Evolutionary conservation across 495 filamentous ascomycete genomes (phyloP), one percentile per base, ranked within the genome.

Genomic region (Cercophora newfieldiana): DNA sequence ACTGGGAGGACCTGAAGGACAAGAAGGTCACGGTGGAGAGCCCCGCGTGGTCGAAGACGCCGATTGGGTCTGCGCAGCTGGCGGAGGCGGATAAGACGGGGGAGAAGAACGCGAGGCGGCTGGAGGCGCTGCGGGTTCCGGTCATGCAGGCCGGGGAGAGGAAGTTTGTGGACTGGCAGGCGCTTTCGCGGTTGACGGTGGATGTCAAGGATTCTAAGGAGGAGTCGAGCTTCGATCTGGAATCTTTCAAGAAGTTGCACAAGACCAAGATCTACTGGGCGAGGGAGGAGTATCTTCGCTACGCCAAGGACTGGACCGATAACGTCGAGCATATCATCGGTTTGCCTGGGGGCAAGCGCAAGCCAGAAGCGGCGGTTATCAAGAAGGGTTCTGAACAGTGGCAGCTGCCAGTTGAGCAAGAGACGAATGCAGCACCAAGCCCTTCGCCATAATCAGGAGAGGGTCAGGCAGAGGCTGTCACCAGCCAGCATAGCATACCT

Each of bases 281-380:
- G 7, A 82, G 94, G 77, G 67, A 87, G 29, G 72, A 84, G 59
- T 88, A 94, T 78, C 82, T 83, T 26, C 82, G 86, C 59, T 89
- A 80, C 76, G 93, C 91, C 22, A 70, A 80, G 69, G 67, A 74
- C 7, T 97, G 93, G 93, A 81, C 90, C 19, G 75, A 79, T 3
- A 84, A 81, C n/a, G 90, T 96, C 57, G 72, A 79, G 24, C 93
- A 96, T 71, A 65, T 70, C 1, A 14, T 73, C 19, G 72, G 72
- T 8, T 33, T 75, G 54, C 72, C 72, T 25, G n/a, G n/a, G n/a
- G n/a, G n/a, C n/a, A n/a, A n/a, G n/a, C 31, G 81, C 12, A 44
- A 14, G 81, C 64, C 74, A 78, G 63, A 67, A 85, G 74, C 33
- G 10, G 58, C 61, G 63, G 56, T 33, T 16, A 10, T 29, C 56